Conservation (phyloP, 1,139 yeast species). For the Meyerozyma sp. region DNA sequence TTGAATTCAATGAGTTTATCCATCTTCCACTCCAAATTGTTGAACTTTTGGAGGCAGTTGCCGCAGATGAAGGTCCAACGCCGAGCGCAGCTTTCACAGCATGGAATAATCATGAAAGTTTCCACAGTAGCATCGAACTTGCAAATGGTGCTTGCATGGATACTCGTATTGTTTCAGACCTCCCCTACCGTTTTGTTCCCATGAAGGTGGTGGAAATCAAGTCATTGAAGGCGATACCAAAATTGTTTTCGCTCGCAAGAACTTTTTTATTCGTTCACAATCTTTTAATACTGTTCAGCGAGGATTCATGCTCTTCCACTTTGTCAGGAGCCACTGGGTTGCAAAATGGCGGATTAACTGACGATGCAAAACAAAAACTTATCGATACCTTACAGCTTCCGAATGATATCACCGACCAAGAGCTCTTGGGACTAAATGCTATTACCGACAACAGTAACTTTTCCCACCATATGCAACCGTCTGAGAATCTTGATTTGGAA, state of each 20-base stretch:
- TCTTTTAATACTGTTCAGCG: slow-evolving; percentile 17
- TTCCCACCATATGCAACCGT: slow-evolving; percentile 15
- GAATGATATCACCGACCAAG: slow-evolving; percentile 36
- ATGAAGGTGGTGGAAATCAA: slow-evolving; percentile 18
- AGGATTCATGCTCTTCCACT: neutral
- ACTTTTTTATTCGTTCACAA: neutral
- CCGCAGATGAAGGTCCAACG: neutral
- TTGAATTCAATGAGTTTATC: slow-evolving; percentile 22
- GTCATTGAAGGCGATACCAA: slow-evolving; percentile 19
- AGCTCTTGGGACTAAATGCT: slow-evolving; percentile 31
- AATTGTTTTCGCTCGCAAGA: slow-evolving; percentile 16
- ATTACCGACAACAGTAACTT: slow-evolving; percentile 16
- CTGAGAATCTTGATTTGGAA: slow-evolving; percentile 17
- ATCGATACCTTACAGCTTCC: slow-evolving; percentile 34
- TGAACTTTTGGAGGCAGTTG: slow-evolving; percentile 25
- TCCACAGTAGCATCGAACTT: slow-evolving; percentile 3
- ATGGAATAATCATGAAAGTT: slow-evolving; percentile 15
- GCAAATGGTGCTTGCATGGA: slow-evolving; percentile 4
- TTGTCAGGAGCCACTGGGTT: neutral
- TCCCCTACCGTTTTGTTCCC: slow-evolving; percentile 11
- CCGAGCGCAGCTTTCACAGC: slow-evolving; percentile 9
- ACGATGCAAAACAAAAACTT: slow-evolving; percentile 24
- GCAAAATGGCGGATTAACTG: slow-evolving; percentile 6
- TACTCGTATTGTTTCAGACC: slow-evolving; percentile 7
- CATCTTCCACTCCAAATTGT: slow-evolving; percentile 23